Evolutionary conservation across 257 asterid genomes (phyloP).

Genomic region (Solanum ossicruentum): DNA sequence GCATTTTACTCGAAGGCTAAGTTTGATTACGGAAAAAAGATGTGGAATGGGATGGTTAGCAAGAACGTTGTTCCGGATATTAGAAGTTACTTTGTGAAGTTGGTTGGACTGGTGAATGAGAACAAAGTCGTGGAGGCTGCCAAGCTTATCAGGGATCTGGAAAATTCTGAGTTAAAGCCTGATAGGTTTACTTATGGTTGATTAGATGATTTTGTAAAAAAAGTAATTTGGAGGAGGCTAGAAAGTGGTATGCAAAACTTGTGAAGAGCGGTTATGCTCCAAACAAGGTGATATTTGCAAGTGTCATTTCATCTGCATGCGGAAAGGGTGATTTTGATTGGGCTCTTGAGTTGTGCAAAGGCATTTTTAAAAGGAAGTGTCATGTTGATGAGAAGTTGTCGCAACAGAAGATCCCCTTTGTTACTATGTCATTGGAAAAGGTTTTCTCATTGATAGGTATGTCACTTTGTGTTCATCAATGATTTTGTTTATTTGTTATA

Average conservation of each 20-base stretch:
- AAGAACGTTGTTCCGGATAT: slow-evolving; percentile 14
- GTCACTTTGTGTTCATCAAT: no score
- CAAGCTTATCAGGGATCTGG: slow-evolving; percentile 17
- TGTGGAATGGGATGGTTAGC: slow-evolving; percentile 21
- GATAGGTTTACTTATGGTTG: slow-evolving; percentile 27
- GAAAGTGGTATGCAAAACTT: slow-evolving; percentile 23
- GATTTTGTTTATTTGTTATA: no score
- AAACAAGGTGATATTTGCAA: slow-evolving; percentile 8
- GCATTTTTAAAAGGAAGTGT: slow-evolving; percentile 17
- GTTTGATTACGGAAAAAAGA: slow-evolving; percentile 26
- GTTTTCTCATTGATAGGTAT: no score
- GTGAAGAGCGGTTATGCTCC: slow-evolving; percentile 10
- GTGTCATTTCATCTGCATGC: slow-evolving; percentile 14
- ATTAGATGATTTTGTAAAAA: slow-evolving; percentile 19
- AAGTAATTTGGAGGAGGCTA: slow-evolving; percentile 20
- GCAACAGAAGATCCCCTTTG: slow-evolving; percentile 1
- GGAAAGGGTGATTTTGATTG: slow-evolving; percentile 28
- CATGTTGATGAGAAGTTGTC: slow-evolving; percentile 12
- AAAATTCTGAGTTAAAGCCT: slow-evolving; percentile 7
- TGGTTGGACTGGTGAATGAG: slow-evolving; percentile 20
- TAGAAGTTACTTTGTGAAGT: slow-evolving; percentile 21
- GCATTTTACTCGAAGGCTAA: slow-evolving; percentile 12
- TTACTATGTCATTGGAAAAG: no score
- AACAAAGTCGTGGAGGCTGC: slow-evolving; percentile 13
- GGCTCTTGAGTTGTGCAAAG: slow-evolving; percentile 29